Conservation (phyloP, 2,329 filamentous ascomycete species). For the Corniculantispora saksenae region DNA sequence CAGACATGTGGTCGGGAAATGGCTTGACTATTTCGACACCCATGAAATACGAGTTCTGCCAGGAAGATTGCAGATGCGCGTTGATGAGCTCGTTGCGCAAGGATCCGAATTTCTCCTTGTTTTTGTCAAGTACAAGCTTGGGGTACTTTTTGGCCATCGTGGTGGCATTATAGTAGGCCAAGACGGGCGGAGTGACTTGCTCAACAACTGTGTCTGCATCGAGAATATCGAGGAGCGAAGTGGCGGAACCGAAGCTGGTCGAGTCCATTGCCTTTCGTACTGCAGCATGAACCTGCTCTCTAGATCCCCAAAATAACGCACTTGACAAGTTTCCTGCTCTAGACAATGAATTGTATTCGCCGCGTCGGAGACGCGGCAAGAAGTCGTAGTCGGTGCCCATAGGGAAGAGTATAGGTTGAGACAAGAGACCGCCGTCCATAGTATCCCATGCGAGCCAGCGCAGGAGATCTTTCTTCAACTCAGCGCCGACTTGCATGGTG, state of each 20-base stretch:
- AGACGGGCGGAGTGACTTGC: conserved; percentile 63
- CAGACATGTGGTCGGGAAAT: conserved; percentile 70
- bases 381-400: conserved; percentile 78
- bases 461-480: conserved; percentile 70
- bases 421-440: conserved; percentile 81
- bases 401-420: conserved; percentile 78
- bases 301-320: conserved; percentile 72
- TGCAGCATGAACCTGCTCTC: conserved; percentile 61
- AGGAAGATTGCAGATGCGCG: conserved; percentile 80
- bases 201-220: conserved; percentile 61
- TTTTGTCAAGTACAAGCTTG: conserved; percentile 57
- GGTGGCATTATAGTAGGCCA: conserved; percentile 75
- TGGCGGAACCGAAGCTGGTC: conserved; percentile 55
- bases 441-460: conserved; percentile 91
- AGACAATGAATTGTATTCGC: conserved; percentile 72
- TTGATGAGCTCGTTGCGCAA: conserved; percentile 76
- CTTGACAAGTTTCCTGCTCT: conserved; percentile 71
- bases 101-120: conserved; percentile 56
- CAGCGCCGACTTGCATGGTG: conserved; percentile 57
- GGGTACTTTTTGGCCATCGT: conserved; percentile 67
- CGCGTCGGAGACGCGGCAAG: conserved; percentile 71
- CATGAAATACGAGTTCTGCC: conserved; percentile 74
- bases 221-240: conserved; percentile 64
- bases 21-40: conserved; percentile 85
- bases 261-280: conserved; percentile 62